phyloP scores from a whole-genome alignment of 2,329 filamentous ascomycete species.

The Rhinocladiella similis region DNA sequence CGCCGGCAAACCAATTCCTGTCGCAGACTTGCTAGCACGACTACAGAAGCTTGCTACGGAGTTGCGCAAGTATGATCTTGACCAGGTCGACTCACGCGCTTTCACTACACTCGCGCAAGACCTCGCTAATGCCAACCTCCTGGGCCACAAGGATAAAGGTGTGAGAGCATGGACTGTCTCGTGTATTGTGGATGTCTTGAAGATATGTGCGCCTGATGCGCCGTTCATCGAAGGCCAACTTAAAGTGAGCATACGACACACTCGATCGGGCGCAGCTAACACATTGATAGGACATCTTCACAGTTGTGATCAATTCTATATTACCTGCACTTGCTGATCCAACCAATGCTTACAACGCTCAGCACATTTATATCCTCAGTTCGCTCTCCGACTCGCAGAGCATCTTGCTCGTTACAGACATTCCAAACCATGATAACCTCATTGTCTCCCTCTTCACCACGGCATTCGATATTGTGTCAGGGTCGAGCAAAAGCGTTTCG shows the following conservation, averaged over 20 bases:
- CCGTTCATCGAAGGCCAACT: constrained; percentile 88
- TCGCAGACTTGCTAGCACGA: constrained; percentile 76
- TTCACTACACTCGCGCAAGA: constrained; percentile 81
- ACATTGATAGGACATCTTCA: constrained; percentile 77
- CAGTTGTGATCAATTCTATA: constrained; percentile 78
- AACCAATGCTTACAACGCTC: constrained; percentile 83
- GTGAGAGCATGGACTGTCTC: constrained; percentile 86
- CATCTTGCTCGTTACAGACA: constrained; percentile 85
- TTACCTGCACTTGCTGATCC: constrained; percentile 84
- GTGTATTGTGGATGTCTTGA: constrained; percentile 89
- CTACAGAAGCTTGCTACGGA: constrained; percentile 80
- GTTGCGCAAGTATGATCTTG: constrained; percentile 82
- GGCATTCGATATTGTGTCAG: constrained; percentile 89
- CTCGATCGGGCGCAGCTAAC: constrained; percentile 8
- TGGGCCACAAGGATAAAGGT: constrained; percentile 90
- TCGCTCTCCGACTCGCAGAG: constrained; percentile 93
- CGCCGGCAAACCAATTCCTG: constrained; percentile 83
- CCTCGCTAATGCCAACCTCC: constrained; percentile 75
- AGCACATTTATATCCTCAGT: constrained; percentile 87
- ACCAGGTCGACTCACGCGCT: constrained; percentile 79
- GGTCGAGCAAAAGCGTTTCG: constrained; percentile 69
- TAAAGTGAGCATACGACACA: constrained; percentile 62
- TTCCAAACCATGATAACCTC: constrained; percentile 77
- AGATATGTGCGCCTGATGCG: constrained; percentile 89
- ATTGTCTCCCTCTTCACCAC: constrained; percentile 79